Percentiles rank a stretch among this genome's conserved stretches.
phyloP scores from a whole-genome alignment of 768 basidiomycete genomes.

The Paxillus rubicundulus region DNA sequence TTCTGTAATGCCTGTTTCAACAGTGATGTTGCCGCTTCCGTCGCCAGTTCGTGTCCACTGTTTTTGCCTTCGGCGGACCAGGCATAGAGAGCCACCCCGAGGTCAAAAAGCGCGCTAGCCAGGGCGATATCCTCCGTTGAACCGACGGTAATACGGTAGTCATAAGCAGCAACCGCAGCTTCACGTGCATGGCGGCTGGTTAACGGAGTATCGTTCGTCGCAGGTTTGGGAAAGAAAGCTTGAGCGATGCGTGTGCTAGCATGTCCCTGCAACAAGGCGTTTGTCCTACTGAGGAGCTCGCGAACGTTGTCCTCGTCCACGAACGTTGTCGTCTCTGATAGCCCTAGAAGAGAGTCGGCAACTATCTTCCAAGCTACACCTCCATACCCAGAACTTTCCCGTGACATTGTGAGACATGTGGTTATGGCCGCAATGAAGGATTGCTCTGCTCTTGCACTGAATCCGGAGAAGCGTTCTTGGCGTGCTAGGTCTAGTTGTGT shows the following conservation, averaged over 20 bases:
- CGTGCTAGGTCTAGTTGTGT: slow-evolving; percentile 71
- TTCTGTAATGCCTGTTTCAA: slow-evolving; percentile 71
- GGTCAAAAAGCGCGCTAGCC: slow-evolving; percentile 72
- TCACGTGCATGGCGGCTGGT: slow-evolving; percentile 42
- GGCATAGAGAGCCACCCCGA: slow-evolving; percentile 58
- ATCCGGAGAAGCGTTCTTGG: slow-evolving; percentile 64
- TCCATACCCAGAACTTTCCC: slow-evolving; percentile 60
- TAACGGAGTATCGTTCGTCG: slow-evolving; percentile 22
- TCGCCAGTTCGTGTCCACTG: slow-evolving; percentile 21
- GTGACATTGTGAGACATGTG: slow-evolving; percentile 47
- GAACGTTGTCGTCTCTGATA: slow-evolving; percentile 55
- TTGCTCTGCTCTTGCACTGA: slow-evolving; percentile 66
- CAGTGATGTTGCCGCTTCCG: slow-evolving; percentile 47
- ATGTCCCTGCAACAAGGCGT: slow-evolving; percentile 39
- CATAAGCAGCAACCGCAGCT: slow-evolving; percentile 56
- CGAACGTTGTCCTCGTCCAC: slow-evolving; percentile 42
- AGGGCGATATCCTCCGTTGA: slow-evolving; percentile 46
- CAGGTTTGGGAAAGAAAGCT: slow-evolving; percentile 35
- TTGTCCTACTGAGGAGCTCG: slow-evolving; percentile 32
- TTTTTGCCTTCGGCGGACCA: slow-evolving; percentile 38
- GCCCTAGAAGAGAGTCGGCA: slow-evolving; percentile 70
- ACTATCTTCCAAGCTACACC: slow-evolving; percentile 79
- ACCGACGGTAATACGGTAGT: slow-evolving; percentile 58
- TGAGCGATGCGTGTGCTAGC: slow-evolving; percentile 42
- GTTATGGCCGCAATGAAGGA: slow-evolving; percentile 66